Conservation (phyloP, 305 asterid genomes). For the Solanum hybrid region DNA sequence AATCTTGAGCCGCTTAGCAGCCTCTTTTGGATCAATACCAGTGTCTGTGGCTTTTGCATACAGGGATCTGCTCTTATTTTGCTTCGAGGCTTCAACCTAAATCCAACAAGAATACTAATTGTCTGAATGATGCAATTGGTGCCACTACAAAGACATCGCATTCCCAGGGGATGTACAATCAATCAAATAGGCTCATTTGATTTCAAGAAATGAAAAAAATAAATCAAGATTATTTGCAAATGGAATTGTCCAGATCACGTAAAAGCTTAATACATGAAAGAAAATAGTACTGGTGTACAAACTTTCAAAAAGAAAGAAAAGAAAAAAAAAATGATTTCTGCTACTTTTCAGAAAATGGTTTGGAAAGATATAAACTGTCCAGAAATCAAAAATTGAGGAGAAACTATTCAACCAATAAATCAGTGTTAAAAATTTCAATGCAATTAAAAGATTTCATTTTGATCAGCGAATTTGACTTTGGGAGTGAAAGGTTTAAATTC, state of each 20-base stretch:
- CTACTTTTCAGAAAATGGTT: background rate
- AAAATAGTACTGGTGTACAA: background rate
- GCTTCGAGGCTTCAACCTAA: conserved; percentile 47
- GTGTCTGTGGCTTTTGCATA: conserved; percentile 83
- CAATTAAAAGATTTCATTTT: background rate
- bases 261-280: background rate
- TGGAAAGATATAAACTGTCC: background rate
- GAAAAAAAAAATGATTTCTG: background rate
- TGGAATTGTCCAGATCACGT: background rate
- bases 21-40: conserved; percentile 71
- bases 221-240: background rate
- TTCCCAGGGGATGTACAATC: background rate
- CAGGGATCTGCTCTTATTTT: conserved; percentile 53
- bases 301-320: background rate
- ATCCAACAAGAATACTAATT: background rate
- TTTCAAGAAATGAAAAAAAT: background rate
- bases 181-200: background rate
- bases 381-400: background rate
- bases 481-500: background rate
- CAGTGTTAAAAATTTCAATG: background rate
- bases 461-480: background rate
- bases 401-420: background rate
- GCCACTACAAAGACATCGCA: background rate
- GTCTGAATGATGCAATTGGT: background rate
- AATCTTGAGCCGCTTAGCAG: conserved; percentile 74